Evolutionary conservation across 441 rosid genomes (phyloP).

Genomic region (Isatis lusitanica): DNA sequence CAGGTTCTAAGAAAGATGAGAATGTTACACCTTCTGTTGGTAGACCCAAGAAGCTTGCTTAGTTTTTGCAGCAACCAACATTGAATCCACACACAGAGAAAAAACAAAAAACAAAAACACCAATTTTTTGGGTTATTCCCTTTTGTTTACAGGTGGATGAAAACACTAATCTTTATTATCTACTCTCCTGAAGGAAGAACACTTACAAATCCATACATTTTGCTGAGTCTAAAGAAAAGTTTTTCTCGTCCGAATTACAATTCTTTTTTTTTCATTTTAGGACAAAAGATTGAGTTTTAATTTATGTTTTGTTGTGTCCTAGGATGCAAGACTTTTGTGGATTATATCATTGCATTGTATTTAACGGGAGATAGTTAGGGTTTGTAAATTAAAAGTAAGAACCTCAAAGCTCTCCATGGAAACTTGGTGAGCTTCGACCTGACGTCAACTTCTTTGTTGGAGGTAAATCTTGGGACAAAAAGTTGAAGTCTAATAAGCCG

Average conservation of each 20-base stretch:
- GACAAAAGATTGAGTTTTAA: neutral
- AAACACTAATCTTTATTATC: constrained; percentile 3
- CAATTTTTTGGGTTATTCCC: constrained; percentile 35
- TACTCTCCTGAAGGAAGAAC: neutral
- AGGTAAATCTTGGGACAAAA: too few relatives aligned
- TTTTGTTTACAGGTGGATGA: constrained; percentile 43
- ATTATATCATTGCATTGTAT: neutral
- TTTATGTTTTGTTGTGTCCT: neutral
- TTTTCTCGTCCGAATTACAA: neutral
- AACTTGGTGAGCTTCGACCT: too few relatives aligned
- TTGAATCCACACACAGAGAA: neutral
- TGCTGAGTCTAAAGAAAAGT: constrained; percentile 16
- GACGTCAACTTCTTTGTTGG: too few relatives aligned
- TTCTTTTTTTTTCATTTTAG: constrained; percentile 1
- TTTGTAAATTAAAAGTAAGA: too few relatives aligned
- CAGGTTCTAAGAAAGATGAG: constrained; percentile 87
- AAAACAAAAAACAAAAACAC: neutral
- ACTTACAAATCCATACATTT: constrained; percentile 11
- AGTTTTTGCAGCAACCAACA: constrained; percentile 31
- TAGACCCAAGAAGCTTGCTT: constrained; percentile 97
- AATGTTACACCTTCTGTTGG: constrained; percentile 69
- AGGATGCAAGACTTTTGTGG: neutral
- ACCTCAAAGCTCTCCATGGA: too few relatives aligned
- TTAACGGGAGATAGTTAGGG: too few relatives aligned
- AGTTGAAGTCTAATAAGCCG: too few relatives aligned